A percentile compares a stretch with the other conserved stretches of the same genome.
phyloP scores from a whole-genome alignment of 2,329 filamentous ascomycete genomes.

The Monilinia fructigena region DNA sequence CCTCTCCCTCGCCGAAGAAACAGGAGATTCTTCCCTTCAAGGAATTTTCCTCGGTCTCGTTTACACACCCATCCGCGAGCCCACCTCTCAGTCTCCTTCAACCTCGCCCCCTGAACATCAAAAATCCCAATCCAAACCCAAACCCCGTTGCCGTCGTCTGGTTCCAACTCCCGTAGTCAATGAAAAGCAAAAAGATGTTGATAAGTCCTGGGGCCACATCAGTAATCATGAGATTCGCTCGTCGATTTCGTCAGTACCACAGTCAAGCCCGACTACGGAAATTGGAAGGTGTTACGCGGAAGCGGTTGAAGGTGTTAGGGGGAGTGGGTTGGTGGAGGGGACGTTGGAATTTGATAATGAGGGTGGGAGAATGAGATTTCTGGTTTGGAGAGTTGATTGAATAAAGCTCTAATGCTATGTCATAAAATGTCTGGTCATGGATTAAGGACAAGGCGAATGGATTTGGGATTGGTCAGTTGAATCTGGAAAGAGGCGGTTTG shows the following conservation, averaged over 20 bases:
- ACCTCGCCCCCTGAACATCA: background rate
- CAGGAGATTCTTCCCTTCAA: conserved; percentile 8
- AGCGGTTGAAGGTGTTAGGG: conserved; percentile 29
- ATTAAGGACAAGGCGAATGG: background rate
- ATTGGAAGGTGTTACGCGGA: conserved; percentile 25
- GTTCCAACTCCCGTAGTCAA: background rate
- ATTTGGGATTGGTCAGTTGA: background rate
- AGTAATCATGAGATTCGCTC: conserved; percentile 11
- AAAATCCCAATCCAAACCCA: background rate
- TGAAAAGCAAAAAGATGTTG: background rate
- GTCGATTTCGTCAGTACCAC: background rate
- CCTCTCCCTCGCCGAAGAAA: conserved; percentile 16
- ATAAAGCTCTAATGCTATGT: no score
- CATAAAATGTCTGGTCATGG: background rate
- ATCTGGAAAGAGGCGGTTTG: background rate
- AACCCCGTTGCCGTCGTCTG: background rate
- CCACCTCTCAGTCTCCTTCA: background rate
- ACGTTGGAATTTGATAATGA: conserved; percentile 26
- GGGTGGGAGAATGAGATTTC: conserved; percentile 30
- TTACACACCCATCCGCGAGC: conserved; percentile 3
- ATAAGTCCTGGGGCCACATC: background rate
- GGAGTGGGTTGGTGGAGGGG: conserved; percentile 30
- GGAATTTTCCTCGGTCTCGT: conserved; percentile 21
- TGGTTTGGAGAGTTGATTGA: conserved; percentile 36
- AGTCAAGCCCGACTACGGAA: background rate